Conservation (phyloP, 108 stramenopile genomes). For the Skeletonema marinoi region DNA sequence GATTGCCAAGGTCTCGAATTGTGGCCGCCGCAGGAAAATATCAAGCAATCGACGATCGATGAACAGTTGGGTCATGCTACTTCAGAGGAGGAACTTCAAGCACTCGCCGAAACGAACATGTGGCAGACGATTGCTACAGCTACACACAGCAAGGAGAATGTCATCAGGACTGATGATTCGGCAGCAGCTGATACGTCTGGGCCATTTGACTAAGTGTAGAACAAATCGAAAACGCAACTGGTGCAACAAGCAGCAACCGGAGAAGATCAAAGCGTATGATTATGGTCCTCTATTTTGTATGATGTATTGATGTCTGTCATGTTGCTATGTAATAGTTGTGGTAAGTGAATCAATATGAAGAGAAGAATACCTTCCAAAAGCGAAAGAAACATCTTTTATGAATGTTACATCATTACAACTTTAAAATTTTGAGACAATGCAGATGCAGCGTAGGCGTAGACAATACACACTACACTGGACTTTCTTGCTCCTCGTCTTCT, state of each 20-base stretch:
- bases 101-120: conserved; percentile 76
- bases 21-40: conserved; percentile 69
- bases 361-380: neutral
- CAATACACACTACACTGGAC: neutral
- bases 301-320: neutral
- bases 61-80: conserved; percentile 19
- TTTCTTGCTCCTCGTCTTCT: neutral
- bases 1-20: conserved; percentile 73
- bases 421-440: neutral
- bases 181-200: conserved; percentile 76
- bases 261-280: conserved; percentile 19
- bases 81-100: conserved; percentile 75
- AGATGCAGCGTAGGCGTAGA: no score
- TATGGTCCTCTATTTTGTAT: neutral
- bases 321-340: neutral
- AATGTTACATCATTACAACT: no score
- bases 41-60: conserved; percentile 45
- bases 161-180: neutral
- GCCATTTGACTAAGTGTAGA: conserved; percentile 74
- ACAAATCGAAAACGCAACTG: neutral
- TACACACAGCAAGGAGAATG: conserved; percentile 69
- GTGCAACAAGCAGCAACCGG: neutral
- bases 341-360: neutral
- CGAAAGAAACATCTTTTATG: neutral
- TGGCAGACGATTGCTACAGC: conserved; percentile 87